A percentile compares a stretch with the other conserved stretches of the same genome.
Conservation (phyloP, 495 filamentous ascomycete species). For the Aspergillus heteromorphus region DNA sequence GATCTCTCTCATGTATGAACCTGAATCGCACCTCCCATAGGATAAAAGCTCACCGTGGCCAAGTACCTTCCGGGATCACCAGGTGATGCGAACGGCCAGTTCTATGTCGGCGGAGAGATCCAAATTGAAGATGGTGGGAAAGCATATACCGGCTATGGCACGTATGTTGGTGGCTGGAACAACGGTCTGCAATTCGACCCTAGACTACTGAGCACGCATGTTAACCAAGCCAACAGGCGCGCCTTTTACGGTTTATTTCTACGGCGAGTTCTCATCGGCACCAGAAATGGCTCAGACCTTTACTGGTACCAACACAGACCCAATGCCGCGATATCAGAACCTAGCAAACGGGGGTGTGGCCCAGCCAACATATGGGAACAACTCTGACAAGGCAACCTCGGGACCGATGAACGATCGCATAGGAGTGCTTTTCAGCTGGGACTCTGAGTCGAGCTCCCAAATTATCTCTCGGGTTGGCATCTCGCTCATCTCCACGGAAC, state of each 20-base stretch:
- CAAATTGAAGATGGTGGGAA: constrained; percentile 42
- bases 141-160: constrained; percentile 54
- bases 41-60: not conserved
- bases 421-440: constrained; percentile 32
- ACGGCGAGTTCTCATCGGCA: constrained; percentile 51
- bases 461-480: constrained; percentile 61
- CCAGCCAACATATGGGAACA: constrained; percentile 22
- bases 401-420: constrained; percentile 34
- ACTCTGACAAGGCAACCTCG: constrained; percentile 21
- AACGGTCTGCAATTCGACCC: constrained; percentile 30
- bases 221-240: constrained; percentile 35
- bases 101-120: constrained; percentile 56
- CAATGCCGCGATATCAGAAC: constrained; percentile 27
- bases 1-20: constrained; percentile 57
- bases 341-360: constrained; percentile 24
- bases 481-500: constrained; percentile 35
- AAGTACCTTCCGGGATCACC: constrained; percentile 52
- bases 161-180: constrained; percentile 57
- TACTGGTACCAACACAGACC: constrained; percentile 41
- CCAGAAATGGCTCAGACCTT: constrained; percentile 45
- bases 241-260: constrained; percentile 61
- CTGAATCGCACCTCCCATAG: not conserved
- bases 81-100: constrained; percentile 51
- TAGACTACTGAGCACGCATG: not conserved
- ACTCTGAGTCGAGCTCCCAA: constrained; percentile 15